Evolutionary conservation across 805 yeast genomes (phyloP).

Genomic region (Brettanomyces nanus): DNA sequence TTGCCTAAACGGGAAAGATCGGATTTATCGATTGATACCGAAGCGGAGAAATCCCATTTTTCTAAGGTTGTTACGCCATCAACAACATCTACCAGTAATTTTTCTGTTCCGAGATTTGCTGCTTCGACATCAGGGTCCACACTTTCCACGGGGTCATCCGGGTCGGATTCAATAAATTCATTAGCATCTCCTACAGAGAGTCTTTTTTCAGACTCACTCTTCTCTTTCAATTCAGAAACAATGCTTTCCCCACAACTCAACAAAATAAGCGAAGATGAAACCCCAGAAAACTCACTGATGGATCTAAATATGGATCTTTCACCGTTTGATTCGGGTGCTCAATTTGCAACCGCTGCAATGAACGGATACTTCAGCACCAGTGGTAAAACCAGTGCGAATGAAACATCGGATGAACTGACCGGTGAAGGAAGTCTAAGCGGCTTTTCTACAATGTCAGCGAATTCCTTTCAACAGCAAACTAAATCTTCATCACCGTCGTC

Average conservation of each 20-base stretch:
- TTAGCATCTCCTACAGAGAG: neutral
- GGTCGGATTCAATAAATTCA: neutral
- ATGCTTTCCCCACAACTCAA: neutral
- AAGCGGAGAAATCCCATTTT: neutral
- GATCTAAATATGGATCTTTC: neutral
- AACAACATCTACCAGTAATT: neutral
- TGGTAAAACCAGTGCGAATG: neutral
- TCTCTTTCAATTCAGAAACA: neutral
- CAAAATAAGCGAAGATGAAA: neutral
- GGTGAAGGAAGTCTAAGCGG: neutral
- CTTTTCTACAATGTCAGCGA: neutral
- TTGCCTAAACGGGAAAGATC: too few relatives aligned
- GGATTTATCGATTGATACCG: too few relatives aligned
- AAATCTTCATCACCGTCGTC: too few relatives aligned
- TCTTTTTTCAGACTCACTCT: neutral
- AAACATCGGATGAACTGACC: neutral
- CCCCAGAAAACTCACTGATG: neutral
- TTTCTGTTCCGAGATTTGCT: neutral
- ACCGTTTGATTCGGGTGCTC: conserved; percentile 2
- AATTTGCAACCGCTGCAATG: conserved; percentile 4
- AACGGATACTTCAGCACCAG: conserved; percentile 1
- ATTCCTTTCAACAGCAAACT: neutral
- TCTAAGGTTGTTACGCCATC: neutral
- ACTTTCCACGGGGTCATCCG: neutral
- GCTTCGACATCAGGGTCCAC: neutral